These are phyloP conservation scores for Fusarium transvaalense DNA, from an alignment of 2,329 filamentous ascomycete species.

Conservation along the genomic window DNA sequence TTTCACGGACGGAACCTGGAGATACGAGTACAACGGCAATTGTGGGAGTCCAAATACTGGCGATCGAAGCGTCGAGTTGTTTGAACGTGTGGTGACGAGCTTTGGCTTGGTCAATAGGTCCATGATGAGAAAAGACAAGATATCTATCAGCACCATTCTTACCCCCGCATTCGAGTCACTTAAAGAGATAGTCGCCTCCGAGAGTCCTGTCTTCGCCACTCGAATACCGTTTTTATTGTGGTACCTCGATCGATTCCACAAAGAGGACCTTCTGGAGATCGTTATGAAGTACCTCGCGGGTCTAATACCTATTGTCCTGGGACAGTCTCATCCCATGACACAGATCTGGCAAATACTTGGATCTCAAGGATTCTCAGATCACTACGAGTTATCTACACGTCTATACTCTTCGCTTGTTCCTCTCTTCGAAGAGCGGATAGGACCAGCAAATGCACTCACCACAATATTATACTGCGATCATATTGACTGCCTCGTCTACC, in stretches of 20 bases:
- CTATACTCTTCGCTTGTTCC: constrained; percentile 51
- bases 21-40: constrained; percentile 49
- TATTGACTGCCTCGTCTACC: constrained; percentile 51
- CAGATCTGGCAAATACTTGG: constrained; percentile 51
- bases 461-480: constrained; percentile 53
- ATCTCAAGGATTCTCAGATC: constrained; percentile 50
- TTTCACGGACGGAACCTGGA: constrained; percentile 49
- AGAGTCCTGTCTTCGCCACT: constrained; percentile 52
- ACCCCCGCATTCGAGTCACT: constrained; percentile 54
- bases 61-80: constrained; percentile 53
- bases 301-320: constrained; percentile 50
- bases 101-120: constrained; percentile 53
- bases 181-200: constrained; percentile 51
- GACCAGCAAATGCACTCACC: constrained; percentile 52
- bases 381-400: constrained; percentile 51
- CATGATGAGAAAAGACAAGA: constrained; percentile 51
- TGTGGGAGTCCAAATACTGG: constrained; percentile 44
- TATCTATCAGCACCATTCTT: constrained; percentile 50
- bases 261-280: constrained; percentile 50
- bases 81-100: constrained; percentile 53
- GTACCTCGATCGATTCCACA: constrained; percentile 53
- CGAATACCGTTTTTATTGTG: constrained; percentile 54
- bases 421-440: constrained; percentile 50
- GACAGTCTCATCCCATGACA: constrained; percentile 48
- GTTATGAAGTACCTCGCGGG: constrained; percentile 51